These are phyloP conservation scores for Lasiosphaeriaceae sp. DNA, from an alignment of 495 filamentous ascomycete species.

Conservation along the genomic window DNA sequence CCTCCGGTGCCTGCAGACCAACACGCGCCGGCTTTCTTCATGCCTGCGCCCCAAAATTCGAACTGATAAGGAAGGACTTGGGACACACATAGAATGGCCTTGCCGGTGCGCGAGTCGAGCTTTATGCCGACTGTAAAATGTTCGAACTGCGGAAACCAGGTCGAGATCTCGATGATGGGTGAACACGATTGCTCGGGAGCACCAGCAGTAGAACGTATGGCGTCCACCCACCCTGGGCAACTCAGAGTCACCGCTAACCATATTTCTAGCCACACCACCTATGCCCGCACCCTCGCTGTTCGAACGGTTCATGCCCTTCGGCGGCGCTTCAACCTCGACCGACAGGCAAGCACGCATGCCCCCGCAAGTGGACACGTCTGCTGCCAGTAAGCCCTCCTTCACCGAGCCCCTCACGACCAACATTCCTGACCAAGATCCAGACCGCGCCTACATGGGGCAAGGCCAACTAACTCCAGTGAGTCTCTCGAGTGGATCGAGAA, in stretches of 20 bases:
- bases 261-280: conserved; percentile 23
- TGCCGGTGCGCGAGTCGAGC: conserved; percentile 54
- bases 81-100: conserved; percentile 38
- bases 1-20: too few relatives aligned
- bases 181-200: conserved; percentile 70
- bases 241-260: conserved; percentile 11
- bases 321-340: conserved; percentile 14
- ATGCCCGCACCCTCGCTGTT: conserved; percentile 32
- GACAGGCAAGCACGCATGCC: conserved; percentile 35
- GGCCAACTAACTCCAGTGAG: conserved; percentile 61
- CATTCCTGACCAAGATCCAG: conserved; percentile 42
- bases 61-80: conserved; percentile 13
- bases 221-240: background rate
- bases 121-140: conserved; percentile 94
- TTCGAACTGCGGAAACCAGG: conserved; percentile 78
- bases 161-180: conserved; percentile 88
- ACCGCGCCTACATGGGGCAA: conserved; percentile 56
- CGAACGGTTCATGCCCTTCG: conserved; percentile 35
- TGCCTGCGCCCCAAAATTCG: conserved; percentile 9
- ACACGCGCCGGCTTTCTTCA: conserved; percentile 2
- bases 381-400: conserved; percentile 50
- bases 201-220: conserved; percentile 37
- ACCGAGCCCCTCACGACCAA: background rate
- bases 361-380: conserved; percentile 51
- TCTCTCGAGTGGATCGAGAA: conserved; percentile 52